A percentile compares a stretch with the other conserved stretches of the same genome.
phyloP scores from a whole-genome alignment of 176 grass and related monocot species.

The Hordeum marinum region DNA sequence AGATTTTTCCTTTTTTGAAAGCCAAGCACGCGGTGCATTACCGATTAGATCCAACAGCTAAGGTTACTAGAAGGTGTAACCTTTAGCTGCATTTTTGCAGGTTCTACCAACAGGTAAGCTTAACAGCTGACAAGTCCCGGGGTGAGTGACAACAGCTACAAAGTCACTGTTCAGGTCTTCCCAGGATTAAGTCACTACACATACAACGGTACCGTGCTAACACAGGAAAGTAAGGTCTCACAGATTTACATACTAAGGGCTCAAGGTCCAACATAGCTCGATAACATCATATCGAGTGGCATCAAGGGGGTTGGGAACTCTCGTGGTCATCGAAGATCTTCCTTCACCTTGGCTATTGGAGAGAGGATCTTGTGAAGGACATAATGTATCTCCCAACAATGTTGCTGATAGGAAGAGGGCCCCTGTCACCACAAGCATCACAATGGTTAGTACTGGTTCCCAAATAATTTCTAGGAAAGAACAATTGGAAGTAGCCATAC shows the following conservation, averaged over 20 bases:
- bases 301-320: background rate
- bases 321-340: background rate
- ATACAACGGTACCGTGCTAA: background rate
- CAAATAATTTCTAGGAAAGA: background rate
- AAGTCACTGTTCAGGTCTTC: background rate
- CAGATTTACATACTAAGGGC: background rate
- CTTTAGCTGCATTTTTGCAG: constrained; percentile 14
- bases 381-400: constrained; percentile 52
- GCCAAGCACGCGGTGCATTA: background rate
- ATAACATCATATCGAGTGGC: background rate
- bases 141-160: background rate
- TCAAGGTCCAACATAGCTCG: background rate
- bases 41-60: background rate
- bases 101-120: constrained; percentile 2
- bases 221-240: background rate
- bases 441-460: background rate
- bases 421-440: constrained; percentile 38
- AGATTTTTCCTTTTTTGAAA: background rate
- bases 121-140: background rate
- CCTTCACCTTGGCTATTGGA: constrained; percentile 30
- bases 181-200: background rate
- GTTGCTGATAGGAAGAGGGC: constrained; percentile 36
- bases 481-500: background rate
- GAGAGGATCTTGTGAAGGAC: constrained; percentile 42
- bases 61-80: background rate